Evolutionary conservation across 73 alveolate species (phyloP), one percentile per base, ranked within the genome.

Genomic region (Paramecium tetraurelia): DNA sequence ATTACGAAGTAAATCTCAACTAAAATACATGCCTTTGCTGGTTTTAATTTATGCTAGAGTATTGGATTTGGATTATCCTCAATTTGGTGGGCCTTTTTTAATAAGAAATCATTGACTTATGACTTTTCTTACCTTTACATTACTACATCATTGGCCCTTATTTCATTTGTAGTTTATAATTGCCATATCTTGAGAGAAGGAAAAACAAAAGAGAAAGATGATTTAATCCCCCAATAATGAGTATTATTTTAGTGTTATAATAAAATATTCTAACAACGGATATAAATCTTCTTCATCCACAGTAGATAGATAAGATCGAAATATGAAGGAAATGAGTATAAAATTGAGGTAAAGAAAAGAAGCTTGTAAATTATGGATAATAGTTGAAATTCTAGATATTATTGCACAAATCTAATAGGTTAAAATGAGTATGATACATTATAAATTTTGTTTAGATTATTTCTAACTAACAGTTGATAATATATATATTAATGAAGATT

Each of bases 1-100:
- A 35, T 80, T 22, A 80, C 90, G 3, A 80, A 80, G 11, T 41
- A 80, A 20, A 80, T 80, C n/a, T 80, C 90, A 18, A 41, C 70
- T 12, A 31, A 33, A 46, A 80, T 43, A 9, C 90, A 80, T 80
- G 90, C 90, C 3, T 80, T 80, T 80, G 90, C 90, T 18, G 90
- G 90, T 22, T 80, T 43, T 7, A 80, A 80, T 35, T 43, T 80
- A 20, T 80, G 90, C 36, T 80, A 80, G n/a, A 80, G 90, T 46
- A 18, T 80, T 41, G 90, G 90, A 10, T 80, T 80, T 44, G 90
- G 90, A 22, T 80, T 80, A 35, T 40, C 90, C 21, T 80, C 90
- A 0, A 43, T 80, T 11, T 80, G 90, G 90, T 80, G 90, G 90
- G 90, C 76, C 5, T 14, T 21, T 41, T 80, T 80, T 46, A 80